Conservation (phyloP, 768 basidiomycete species). For the Auricularia auricula-judae region DNA sequence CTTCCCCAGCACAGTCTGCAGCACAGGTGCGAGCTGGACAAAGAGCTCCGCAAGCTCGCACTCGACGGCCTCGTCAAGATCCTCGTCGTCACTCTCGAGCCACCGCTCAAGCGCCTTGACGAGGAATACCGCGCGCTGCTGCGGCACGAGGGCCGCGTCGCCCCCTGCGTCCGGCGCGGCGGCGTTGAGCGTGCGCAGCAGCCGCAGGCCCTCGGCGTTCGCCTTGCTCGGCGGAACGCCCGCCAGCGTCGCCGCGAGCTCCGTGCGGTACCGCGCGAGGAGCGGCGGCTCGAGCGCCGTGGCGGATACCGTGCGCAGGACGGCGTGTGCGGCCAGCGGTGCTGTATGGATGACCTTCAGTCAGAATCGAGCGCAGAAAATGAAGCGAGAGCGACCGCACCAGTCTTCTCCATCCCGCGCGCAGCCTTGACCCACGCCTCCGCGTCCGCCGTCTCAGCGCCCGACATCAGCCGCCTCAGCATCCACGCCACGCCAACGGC, state of each 20-base stretch:
- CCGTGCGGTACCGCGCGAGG: conserved; percentile 77
- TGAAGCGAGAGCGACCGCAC: conserved; percentile 28
- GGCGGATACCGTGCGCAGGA: conserved; percentile 49
- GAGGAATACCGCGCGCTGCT: conserved; percentile 76
- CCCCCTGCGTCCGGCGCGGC: conserved; percentile 70
- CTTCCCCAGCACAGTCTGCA: conserved; percentile 74
- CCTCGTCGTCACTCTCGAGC: conserved; percentile 46
- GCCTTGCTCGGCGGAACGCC: conserved; percentile 53
- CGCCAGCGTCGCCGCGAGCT: conserved; percentile 71
- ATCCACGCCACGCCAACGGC: conserved; percentile 49
- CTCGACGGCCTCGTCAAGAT: conserved; percentile 69
- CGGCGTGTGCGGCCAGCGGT: conserved; percentile 66
- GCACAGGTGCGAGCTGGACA: conserved; percentile 65
- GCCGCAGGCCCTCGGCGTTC: conserved; percentile 56
- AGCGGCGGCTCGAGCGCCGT: conserved; percentile 58
- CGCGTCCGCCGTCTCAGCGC: conserved; percentile 50
- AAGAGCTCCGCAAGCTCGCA: conserved; percentile 67
- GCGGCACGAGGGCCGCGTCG: conserved; percentile 73
- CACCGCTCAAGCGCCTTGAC: conserved; percentile 79
- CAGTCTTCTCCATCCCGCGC: conserved; percentile 46
- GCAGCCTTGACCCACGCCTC: conserved; percentile 72
- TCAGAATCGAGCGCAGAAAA: neutral
- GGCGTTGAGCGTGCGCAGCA: conserved; percentile 58
- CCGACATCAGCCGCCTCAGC: conserved; percentile 47
- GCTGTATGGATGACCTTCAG: neutral